These are phyloP conservation scores for Paramecium caudatum DNA, from an alignment of 73 alveolate genomes.

Conservation along the genomic window DNA sequence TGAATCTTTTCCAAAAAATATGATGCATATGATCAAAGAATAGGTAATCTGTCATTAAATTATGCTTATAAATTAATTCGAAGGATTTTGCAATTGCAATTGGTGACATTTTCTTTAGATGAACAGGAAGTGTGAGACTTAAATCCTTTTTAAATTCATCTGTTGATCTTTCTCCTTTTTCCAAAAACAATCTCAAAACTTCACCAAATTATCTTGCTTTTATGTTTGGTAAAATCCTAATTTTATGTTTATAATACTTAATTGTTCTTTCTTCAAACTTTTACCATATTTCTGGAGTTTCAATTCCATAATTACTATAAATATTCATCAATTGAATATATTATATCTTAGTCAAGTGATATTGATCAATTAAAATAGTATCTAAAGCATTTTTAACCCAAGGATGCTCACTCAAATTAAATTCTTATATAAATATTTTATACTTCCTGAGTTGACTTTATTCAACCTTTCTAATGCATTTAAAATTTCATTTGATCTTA, in stretches of 20 bases:
- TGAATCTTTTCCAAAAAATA: slow-evolving; percentile 40
- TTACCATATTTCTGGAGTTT: slow-evolving; percentile 18
- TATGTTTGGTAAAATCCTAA: slow-evolving; percentile 32
- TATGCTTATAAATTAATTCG: not conserved
- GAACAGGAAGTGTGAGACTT: slow-evolving; percentile 24
- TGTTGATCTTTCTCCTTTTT: slow-evolving; percentile 25
- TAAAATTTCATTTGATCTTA: slow-evolving; percentile 3
- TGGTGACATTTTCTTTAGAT: slow-evolving; percentile 53
- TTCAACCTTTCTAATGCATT: slow-evolving; percentile 36
- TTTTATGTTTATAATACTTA: not conserved
- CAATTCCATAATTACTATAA: slow-evolving; percentile 32
- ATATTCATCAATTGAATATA: not conserved
- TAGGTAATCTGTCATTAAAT: slow-evolving; percentile 56
- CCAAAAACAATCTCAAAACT: not conserved
- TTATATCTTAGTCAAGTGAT: not conserved
- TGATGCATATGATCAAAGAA: slow-evolving; percentile 43
- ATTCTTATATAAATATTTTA: not conserved
- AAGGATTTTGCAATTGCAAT: not conserved
- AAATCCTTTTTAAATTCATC: slow-evolving; percentile 51
- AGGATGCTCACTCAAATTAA: slow-evolving; percentile 57
- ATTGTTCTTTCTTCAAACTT: slow-evolving; percentile 36
- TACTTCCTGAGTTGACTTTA: not conserved
- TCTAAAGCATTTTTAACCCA: slow-evolving; percentile 52
- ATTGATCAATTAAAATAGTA: not conserved
- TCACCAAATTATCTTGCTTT: slow-evolving; percentile 5